Conservation (phyloP, 208 protist genomes). For the Leishmania gerbilli region DNA sequence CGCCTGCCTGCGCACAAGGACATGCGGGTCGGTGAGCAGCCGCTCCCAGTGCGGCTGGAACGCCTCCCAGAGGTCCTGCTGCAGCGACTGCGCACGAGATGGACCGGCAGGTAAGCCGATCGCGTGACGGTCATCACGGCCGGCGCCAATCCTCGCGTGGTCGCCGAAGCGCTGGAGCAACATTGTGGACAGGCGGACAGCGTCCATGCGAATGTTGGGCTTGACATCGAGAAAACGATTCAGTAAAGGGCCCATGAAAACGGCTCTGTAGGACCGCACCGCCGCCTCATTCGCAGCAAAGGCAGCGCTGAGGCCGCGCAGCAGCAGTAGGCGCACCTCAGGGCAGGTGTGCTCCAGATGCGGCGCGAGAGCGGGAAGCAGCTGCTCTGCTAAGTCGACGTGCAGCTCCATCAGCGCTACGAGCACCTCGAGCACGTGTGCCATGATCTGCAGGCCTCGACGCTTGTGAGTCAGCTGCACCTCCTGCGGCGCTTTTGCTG, state of each 20-base stretch:
- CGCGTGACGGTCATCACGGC: neutral
- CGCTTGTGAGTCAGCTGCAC: neutral
- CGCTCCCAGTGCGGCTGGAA: conserved; percentile 41
- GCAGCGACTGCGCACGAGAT: conserved; percentile 1
- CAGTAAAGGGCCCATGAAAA: conserved; percentile 35
- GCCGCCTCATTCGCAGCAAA: conserved; percentile 44
- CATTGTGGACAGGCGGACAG: conserved; percentile 28
- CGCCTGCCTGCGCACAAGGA: conserved; percentile 51
- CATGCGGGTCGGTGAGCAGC: conserved; percentile 49
- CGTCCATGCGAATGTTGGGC: conserved; percentile 58
- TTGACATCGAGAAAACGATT: conserved; percentile 46
- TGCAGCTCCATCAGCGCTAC: conserved; percentile 55
- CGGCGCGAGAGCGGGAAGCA: conserved; percentile 40
- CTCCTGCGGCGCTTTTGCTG: neutral
- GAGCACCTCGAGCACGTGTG: conserved; percentile 44
- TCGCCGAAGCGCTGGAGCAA: conserved; percentile 20
- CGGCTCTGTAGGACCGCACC: conserved; percentile 33
- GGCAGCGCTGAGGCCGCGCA: conserved; percentile 53
- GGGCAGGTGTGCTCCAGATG: conserved; percentile 44
- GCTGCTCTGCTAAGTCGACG: conserved; percentile 42
- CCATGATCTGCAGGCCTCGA: conserved; percentile 27
- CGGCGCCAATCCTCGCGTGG: neutral
- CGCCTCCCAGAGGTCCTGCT: conserved; percentile 32
- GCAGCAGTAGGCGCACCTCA: conserved; percentile 57
- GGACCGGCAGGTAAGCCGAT: too few species aligned